Conservation (phyloP, 192 early-diverging fungal genomes). For the Coemansia sp. region DNA sequence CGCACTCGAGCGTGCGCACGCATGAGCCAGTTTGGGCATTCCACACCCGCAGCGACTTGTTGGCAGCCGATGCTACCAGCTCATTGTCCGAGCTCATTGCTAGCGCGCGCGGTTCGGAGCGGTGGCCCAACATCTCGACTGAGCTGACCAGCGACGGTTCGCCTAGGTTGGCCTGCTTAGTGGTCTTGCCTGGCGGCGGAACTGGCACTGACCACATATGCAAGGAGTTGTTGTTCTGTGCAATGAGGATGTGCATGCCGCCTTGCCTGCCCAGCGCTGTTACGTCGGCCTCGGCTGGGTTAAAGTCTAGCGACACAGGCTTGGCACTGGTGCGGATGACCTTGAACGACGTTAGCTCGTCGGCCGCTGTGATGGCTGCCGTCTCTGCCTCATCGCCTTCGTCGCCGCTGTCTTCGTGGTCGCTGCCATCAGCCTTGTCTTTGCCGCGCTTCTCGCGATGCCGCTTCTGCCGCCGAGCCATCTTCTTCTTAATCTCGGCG, state of each 20-base stretch:
- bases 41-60: conserved; percentile 87
- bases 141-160: conserved; percentile 69
- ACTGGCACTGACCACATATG: conserved; percentile 73
- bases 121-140: conserved; percentile 87
- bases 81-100: conserved; percentile 90
- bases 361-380: conserved; percentile 63
- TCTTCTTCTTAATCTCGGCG: conserved; percentile 84
- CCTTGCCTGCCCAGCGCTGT: conserved; percentile 30
- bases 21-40: conserved; percentile 81
- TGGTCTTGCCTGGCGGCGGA: conserved; percentile 60
- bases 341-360: conserved; percentile 75
- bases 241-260: conserved; percentile 62
- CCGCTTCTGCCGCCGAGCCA: conserved; percentile 77
- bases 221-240: conserved; percentile 81
- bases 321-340: conserved; percentile 78
- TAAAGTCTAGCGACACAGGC: conserved; percentile 68
- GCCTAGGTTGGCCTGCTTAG: conserved; percentile 65
- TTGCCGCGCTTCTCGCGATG: conserved; percentile 72
- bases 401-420: conserved; percentile 33
- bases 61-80: conserved; percentile 84
- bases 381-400: conserved; percentile 14
- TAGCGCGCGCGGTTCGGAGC: conserved; percentile 86
- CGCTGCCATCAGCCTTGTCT: conserved; percentile 37
- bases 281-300: conserved; percentile 32
- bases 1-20: conserved; percentile 87